Evolutionary conservation across 805 yeast species (phyloP).

Genomic region (Yamadazyma olivae): DNA sequence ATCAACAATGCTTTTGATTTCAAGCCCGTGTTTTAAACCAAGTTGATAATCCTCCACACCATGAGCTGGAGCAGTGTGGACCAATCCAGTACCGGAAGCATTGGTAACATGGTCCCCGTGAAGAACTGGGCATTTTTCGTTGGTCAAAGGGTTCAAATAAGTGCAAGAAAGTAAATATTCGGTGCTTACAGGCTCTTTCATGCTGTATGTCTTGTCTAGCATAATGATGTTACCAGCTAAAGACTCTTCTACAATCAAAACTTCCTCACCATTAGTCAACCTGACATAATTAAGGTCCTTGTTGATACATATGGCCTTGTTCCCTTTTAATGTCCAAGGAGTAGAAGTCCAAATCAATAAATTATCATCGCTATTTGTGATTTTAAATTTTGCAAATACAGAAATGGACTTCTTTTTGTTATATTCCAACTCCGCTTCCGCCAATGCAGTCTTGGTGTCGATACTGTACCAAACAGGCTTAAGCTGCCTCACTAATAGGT

Average conservation of each 20-base stretch:
- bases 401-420: constrained; percentile 72
- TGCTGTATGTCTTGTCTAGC: constrained; percentile 12
- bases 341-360: constrained; percentile 92
- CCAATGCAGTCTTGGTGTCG: constrained; percentile 89
- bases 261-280: constrained; percentile 33
- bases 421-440: constrained; percentile 95
- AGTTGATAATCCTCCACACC: constrained; percentile 89
- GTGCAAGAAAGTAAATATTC: constrained; percentile 3
- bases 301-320: constrained; percentile 77
- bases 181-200: constrained; percentile 1
- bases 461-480: constrained; percentile 98
- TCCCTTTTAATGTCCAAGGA: constrained; percentile 95
- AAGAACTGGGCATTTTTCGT: constrained; percentile 54
- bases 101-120: constrained; percentile 81
- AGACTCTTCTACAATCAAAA: constrained; percentile 55
- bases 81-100: constrained; percentile 88
- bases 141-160: constrained; percentile 43
- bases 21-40: constrained; percentile 56
- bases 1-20: constrained; percentile 76
- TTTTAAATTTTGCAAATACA: constrained; percentile 65
- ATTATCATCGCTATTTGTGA: constrained; percentile 11
- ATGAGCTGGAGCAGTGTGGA: constrained; percentile 97
- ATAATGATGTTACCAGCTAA: constrained; percentile 39
- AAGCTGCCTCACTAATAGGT: constrained; percentile 75
- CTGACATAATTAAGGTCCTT: constrained; percentile 56